Percentiles rank a stretch among this genome's conserved stretches.
Evolutionary conservation across 176 grass and related monocot genomes (phyloP).

Genomic region (Ensete glaucum): DNA sequence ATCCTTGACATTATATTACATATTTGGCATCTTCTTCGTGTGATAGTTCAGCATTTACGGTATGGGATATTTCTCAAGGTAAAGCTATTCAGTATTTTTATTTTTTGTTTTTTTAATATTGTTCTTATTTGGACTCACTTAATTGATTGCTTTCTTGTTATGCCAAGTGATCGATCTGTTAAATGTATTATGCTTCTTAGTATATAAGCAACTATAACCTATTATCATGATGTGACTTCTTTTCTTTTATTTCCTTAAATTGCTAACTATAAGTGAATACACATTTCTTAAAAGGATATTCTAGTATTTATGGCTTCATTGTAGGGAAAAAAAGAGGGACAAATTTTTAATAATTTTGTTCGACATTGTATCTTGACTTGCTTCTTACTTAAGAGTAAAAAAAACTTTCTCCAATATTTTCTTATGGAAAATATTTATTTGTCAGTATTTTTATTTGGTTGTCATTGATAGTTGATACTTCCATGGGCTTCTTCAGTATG

Average conservation of each 20-base stretch:
- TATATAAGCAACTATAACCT: not conserved
- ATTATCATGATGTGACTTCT: not conserved
- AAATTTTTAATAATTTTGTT: not conserved
- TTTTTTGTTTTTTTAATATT: not conserved
- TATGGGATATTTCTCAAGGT: constrained; percentile 98
- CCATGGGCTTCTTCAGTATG: too few species aligned
- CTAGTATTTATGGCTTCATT: not conserved
- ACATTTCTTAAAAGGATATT: not conserved
- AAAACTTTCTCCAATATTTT: too few species aligned
- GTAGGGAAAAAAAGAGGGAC: not conserved
- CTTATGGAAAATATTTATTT: too few species aligned
- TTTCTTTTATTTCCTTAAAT: not conserved
- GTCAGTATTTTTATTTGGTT: too few species aligned
- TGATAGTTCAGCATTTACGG: constrained; percentile 79
- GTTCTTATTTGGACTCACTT: not conserved
- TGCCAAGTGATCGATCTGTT: not conserved
- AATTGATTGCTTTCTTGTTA: not conserved
- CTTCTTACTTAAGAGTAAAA: not conserved
- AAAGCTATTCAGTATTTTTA: constrained; percentile 7
- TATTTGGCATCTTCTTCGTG: constrained; percentile 81
- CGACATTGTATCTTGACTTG: not conserved
- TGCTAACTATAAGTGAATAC: not conserved
- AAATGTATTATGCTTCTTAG: not conserved
- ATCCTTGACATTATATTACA: constrained; percentile 66
- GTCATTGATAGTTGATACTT: too few species aligned